Evolutionary conservation across 345 rosid species (phyloP).

Genomic region (thale cress (Arabidopsis thaliana)): DNA sequence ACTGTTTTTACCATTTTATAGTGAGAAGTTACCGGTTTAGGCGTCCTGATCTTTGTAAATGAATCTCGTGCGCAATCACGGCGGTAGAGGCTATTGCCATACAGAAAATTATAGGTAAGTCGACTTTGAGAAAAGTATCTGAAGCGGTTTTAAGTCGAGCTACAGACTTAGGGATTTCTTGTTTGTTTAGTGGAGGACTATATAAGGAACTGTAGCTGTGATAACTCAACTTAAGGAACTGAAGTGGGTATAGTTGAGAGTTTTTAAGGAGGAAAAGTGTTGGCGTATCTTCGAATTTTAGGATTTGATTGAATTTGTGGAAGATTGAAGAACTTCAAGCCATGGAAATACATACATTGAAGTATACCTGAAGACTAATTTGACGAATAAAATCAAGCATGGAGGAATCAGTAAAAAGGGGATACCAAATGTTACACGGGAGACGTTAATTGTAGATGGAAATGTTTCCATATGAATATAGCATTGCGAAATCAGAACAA

Average conservation of each 20-base stretch:
- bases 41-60: too few species aligned
- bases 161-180: not conserved
- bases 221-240: constrained; percentile 8
- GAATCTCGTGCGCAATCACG: too few species aligned
- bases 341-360: not conserved
- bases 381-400: not conserved
- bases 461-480: constrained; percentile 17
- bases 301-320: not conserved
- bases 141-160: too few species aligned
- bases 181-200: constrained; percentile 11
- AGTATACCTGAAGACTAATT: not conserved
- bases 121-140: too few species aligned
- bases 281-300: not conserved
- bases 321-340: not conserved
- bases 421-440: not conserved
- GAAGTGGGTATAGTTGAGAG: constrained; percentile 3
- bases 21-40: too few species aligned
- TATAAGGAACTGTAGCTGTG: not conserved
- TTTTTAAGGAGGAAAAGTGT: not conserved
- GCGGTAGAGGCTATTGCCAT: too few species aligned
- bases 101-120: too few species aligned
- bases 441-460: constrained; percentile 4
- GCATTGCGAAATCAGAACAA: constrained; percentile 16
- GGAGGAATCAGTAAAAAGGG: not conserved
- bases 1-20: too few species aligned